Base-by-base conservation (phyloP, 306 rosid genomes). In the Cicer chorassanicum region DNA sequence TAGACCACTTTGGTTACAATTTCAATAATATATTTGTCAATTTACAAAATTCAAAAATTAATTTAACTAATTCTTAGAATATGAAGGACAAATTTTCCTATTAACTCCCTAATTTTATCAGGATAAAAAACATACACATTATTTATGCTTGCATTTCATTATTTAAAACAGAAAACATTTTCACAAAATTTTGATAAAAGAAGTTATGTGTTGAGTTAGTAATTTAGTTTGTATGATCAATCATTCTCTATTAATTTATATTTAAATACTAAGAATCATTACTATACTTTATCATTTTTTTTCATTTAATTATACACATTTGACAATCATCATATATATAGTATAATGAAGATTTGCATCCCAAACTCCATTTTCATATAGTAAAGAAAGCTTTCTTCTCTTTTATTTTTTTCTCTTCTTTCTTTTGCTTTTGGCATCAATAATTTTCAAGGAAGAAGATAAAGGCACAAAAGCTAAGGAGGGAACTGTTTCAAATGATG, bases 401-500 rank as follows among this genome's bases (percentile, higher is more conserved):
- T 78, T 48, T 67, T 54, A 8, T 10, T 65, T 19, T 65, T 65
- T 36, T 68, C 6, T 38, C 73, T 68, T 73, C 53, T 13, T 79
- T 79, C 55, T 79, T 65, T 41, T 43, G 53, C 49, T 53, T 53
- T 34, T 56, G 38, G 76, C 64, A 78, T 78, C 65, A 71, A n/a
- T 62, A 43, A 13, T 50, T 65, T 46, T 44, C 70, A 41, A 6
- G 50, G 79, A 34, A 82, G 74, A 59, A 63, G 61, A 78, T 57
- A 74, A 79, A 80, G 53, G 59, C 50, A 68, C 75, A 77, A 77
- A 60, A 43, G 77, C 78, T 68, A 71, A 62, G 85, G 96, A 85
- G 96, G 92, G 90, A 88, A 80, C 78, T 38, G 82, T 81, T 88
- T 87, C 87, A 82, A 90, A 87, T 74, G 73, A 45, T 78, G 54